Evolutionary conservation across 257 asterid genomes (phyloP).

Genomic region (Ballota nigra): DNA sequence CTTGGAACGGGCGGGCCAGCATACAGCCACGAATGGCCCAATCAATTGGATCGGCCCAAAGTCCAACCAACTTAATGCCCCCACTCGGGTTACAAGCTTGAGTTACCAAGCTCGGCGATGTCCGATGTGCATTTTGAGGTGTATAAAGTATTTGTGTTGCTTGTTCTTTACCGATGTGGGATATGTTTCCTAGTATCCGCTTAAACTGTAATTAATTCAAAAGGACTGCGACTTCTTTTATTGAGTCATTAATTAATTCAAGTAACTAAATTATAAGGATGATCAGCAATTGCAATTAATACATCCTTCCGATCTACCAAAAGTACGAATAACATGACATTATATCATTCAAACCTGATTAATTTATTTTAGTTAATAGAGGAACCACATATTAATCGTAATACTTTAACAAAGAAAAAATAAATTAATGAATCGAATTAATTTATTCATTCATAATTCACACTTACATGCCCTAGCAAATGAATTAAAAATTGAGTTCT

Average conservation of each 20-base stretch:
- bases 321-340: too few species aligned
- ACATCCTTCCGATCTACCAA: too few species aligned
- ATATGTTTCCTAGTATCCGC: neutral
- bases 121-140: accelerated
- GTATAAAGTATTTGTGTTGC: neutral
- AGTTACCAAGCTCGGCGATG: neutral
- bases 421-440: too few species aligned
- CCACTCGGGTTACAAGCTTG: neutral
- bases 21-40: neutral
- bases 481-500: too few species aligned
- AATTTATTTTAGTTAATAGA: too few species aligned
- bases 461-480: too few species aligned
- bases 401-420: too few species aligned
- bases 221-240: too few species aligned
- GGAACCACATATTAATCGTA: too few species aligned
- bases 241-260: neutral
- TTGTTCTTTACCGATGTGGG: neutral
- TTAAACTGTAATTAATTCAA: neutral
- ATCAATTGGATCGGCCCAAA: neutral
- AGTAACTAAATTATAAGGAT: neutral
- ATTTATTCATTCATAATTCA: too few species aligned
- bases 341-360: neutral
- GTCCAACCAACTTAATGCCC: neutral
- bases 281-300: too few species aligned
- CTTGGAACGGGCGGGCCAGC: neutral